Percentiles rank a stretch among this genome's conserved stretches.
Conservation (phyloP, 495 filamentous ascomycete genomes). For the Lineolata rhizophorae region DNA sequence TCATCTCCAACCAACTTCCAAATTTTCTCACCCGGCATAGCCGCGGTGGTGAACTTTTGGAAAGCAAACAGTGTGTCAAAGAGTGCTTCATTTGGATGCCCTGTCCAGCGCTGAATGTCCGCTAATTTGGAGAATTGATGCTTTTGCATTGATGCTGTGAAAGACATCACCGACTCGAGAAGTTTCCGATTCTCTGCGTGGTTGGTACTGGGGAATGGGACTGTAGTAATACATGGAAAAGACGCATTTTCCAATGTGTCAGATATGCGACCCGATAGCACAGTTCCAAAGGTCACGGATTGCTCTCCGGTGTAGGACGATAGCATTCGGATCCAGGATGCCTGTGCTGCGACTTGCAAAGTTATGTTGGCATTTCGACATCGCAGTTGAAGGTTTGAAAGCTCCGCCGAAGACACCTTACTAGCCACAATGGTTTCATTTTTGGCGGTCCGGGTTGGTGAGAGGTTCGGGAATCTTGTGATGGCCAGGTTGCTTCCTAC, state of each 20-base stretch:
- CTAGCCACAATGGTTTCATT: too few relatives aligned
- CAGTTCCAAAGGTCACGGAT: conserved; percentile 46
- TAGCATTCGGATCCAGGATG: conserved; percentile 50
- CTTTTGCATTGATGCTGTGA: conserved; percentile 35
- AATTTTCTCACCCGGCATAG: neutral
- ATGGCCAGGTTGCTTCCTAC: conserved; percentile 27
- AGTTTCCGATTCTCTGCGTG: conserved; percentile 28
- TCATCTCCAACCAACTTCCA: conserved; percentile 32
- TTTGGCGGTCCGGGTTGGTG: conserved; percentile 25
- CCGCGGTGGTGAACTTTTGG: conserved; percentile 29
- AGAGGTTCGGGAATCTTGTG: conserved; percentile 46
- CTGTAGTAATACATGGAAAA: conserved; percentile 54
- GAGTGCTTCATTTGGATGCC: conserved; percentile 29
- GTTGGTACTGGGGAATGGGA: conserved; percentile 37
- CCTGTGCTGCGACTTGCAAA: conserved; percentile 46
- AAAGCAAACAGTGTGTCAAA: conserved; percentile 70
- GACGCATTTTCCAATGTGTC: conserved; percentile 27
- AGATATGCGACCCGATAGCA: conserved; percentile 42
- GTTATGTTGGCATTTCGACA: conserved; percentile 36
- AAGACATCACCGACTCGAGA: conserved; percentile 31
- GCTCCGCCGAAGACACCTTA: conserved; percentile 10
- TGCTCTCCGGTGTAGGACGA: conserved; percentile 49
- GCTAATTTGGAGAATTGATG: conserved; percentile 48
- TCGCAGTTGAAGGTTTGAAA: conserved; percentile 25
- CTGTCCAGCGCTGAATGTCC: conserved; percentile 44